These are phyloP conservation scores for Scenedesmus sp. DNA, from an alignment of 163 green algal genomes.

Conservation along the genomic window DNA sequence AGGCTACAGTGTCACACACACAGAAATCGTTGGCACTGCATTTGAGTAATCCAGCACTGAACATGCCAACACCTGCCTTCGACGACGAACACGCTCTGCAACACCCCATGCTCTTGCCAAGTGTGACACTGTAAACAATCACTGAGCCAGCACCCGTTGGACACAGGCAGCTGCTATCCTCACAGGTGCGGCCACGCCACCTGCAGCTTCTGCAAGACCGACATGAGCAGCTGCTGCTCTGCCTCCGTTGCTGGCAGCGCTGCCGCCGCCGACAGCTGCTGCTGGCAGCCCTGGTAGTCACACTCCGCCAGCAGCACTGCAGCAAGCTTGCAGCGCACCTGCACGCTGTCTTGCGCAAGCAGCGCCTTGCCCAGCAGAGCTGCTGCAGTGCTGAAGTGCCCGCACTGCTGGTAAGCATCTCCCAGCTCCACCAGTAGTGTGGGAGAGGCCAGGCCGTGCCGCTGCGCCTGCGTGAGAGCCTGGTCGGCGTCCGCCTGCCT, in stretches of 20 bases:
- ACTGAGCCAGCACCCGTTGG: background rate
- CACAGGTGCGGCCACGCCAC: constrained; percentile 40
- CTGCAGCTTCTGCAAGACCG: constrained; percentile 26
- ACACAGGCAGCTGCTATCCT: background rate
- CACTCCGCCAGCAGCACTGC: constrained; percentile 34
- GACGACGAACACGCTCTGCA: background rate
- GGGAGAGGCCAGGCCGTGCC: background rate
- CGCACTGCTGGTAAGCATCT: background rate
- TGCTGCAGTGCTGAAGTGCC: background rate
- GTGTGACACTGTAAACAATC: no score
- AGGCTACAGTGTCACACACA: no score
- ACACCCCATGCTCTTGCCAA: background rate
- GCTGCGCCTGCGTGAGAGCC: constrained; percentile 41
- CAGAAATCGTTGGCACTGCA: no score
- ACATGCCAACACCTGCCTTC: no score
- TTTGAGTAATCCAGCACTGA: no score
- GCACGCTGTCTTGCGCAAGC: background rate
- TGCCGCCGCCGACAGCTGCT: constrained; percentile 35
- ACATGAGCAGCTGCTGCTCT: constrained; percentile 24
- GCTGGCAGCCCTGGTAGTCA: constrained; percentile 32
- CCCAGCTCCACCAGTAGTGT: constrained; percentile 25
- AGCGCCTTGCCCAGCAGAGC: background rate
- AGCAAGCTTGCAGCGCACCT: constrained; percentile 46
- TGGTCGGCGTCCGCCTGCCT: constrained; percentile 15
- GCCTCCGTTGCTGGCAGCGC: background rate